phyloP scores from a whole-genome alignment of 148 eudicot genomes.

The Vaccinium myrtillus region DNA sequence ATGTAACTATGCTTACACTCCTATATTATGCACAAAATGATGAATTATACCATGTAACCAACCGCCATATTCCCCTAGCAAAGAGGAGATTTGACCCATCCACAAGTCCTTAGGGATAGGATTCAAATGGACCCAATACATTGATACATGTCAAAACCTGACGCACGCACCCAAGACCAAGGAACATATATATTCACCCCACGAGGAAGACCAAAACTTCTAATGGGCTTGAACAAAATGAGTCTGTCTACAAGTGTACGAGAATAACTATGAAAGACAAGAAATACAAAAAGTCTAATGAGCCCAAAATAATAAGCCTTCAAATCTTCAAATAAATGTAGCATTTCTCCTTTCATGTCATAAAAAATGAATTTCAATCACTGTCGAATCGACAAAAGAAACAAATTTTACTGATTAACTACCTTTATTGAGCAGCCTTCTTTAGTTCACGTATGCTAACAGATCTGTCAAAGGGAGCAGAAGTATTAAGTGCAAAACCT shows the following conservation, averaged over 20 bases:
- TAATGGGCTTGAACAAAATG: background rate
- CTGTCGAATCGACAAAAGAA: background rate
- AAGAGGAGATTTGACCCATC: too few relatives aligned
- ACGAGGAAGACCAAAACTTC: background rate
- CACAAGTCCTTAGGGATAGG: too few relatives aligned
- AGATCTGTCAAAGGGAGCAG: slow-evolving; percentile 38
- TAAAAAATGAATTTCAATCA: background rate
- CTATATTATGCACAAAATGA: background rate
- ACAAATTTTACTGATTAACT: slow-evolving; percentile 2
- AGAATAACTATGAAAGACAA: background rate
- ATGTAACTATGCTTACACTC: background rate
- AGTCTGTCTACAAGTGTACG: background rate
- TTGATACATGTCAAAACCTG: too few relatives aligned
- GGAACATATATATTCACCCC: background rate
- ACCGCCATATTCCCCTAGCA: background rate
- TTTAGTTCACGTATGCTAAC: slow-evolving; percentile 33
- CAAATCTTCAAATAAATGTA: background rate
- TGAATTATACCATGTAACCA: background rate
- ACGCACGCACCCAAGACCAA: background rate
- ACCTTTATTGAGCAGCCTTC: slow-evolving; percentile 55
- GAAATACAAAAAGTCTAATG: background rate
- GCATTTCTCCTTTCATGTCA: background rate
- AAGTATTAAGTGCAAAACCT: slow-evolving; percentile 34
- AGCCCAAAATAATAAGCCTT: background rate
- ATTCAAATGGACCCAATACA: too few relatives aligned